Percentiles rank a stretch among this genome's conserved stretches.
phyloP scores from a whole-genome alignment of 176 grass and related monocot genomes.

The Melocanna baccifera region DNA sequence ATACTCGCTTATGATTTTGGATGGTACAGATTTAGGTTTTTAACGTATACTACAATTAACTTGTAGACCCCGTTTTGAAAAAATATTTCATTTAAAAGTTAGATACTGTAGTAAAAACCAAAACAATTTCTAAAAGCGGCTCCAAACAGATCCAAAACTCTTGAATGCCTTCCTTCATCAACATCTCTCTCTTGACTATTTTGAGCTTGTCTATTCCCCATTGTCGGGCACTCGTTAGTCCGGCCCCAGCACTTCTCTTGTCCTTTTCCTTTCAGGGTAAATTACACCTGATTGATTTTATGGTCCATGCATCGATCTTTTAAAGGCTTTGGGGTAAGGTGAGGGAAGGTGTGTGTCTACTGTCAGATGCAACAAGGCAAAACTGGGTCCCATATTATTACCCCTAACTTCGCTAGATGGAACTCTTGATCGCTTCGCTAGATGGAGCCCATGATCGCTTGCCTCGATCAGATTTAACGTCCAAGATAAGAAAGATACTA shows the following conservation, averaged over 20 bases:
- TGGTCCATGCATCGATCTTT: neutral
- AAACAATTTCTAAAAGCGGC: too few species aligned
- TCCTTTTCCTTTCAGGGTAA: neutral
- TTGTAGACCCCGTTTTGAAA: too few species aligned
- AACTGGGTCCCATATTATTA: too few species aligned
- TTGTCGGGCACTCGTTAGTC: neutral
- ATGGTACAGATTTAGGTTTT: too few species aligned
- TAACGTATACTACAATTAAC: too few species aligned
- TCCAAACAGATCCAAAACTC: too few species aligned
- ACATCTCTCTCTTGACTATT: too few species aligned
- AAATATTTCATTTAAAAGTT: too few species aligned
- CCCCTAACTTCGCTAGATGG: neutral
- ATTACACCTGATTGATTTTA: neutral
- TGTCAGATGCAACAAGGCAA: neutral
- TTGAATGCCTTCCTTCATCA: neutral
- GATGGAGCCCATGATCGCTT: neutral
- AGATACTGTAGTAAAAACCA: too few species aligned
- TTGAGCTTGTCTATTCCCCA: slow-evolving; percentile 3
- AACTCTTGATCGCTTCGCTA: neutral
- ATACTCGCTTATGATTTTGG: too few species aligned
- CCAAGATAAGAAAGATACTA: slow-evolving; percentile 10
- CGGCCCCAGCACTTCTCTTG: neutral
- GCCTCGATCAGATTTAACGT: neutral
- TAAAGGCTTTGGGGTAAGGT: neutral
- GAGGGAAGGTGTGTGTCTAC: neutral